These are phyloP conservation scores for Alternaria sp. DNA, from an alignment of 2,329 filamentous ascomycete genomes.

Conservation along the genomic window DNA sequence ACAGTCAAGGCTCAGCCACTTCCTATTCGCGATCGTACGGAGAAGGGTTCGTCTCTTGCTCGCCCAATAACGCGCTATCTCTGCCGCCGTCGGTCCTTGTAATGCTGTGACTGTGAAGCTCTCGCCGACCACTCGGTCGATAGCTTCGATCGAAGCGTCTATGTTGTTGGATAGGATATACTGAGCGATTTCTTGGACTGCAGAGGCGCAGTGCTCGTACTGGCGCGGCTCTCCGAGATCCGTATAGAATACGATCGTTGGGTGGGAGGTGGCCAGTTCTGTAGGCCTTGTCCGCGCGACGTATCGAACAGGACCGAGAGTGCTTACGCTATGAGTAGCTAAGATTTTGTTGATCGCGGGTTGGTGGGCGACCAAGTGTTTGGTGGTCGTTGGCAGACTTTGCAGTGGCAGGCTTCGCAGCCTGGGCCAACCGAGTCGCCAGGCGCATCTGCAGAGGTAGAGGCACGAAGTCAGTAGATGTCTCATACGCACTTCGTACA, in stretches of 20 bases:
- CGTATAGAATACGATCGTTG: not conserved
- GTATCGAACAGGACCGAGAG: not conserved
- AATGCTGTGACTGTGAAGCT: not conserved
- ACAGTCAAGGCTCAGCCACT: too few species aligned
- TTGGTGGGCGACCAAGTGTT: not conserved
- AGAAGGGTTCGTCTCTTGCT: not conserved
- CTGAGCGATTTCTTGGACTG: not conserved
- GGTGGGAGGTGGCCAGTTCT: not conserved
- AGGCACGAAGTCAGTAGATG: too few species aligned
- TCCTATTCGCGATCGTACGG: not conserved
- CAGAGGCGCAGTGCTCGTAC: not conserved
- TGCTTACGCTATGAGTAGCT: not conserved
- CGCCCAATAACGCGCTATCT: not conserved
- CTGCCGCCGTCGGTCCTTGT: not conserved
- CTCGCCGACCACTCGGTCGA: not conserved
- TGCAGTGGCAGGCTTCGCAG: not conserved
- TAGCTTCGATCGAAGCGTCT: not conserved
- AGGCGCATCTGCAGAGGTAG: too few species aligned
- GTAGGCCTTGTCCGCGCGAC: not conserved
- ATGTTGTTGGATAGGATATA: not conserved
- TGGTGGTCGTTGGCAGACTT: not conserved
- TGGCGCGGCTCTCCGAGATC: not conserved
- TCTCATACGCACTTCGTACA: too few species aligned
- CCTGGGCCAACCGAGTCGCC: not conserved
- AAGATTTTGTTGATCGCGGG: not conserved